Percentiles rank a stretch among this genome's conserved stretches.
phyloP scores from a whole-genome alignment of 768 basidiomycete species.

The Leccinum ochraceum region DNA sequence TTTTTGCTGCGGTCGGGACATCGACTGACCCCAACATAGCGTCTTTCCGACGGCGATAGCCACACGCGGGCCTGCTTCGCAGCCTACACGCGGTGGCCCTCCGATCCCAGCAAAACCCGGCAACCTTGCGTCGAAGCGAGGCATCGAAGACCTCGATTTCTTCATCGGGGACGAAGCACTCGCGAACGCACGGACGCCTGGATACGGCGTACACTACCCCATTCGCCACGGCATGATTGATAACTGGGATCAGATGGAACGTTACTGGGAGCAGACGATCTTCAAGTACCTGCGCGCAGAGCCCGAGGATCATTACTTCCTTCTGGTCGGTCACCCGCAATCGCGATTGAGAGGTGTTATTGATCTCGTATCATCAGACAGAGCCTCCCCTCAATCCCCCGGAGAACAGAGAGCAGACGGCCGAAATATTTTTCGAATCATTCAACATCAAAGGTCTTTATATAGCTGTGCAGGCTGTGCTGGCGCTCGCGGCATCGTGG shows the following conservation, averaged over 20 bases:
- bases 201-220: constrained; percentile 93
- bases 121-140: constrained; percentile 93
- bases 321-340: constrained; percentile 64
- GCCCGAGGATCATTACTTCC: constrained; percentile 98
- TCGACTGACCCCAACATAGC: constrained; percentile 38
- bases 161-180: constrained; percentile 99
- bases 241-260: constrained; percentile 98
- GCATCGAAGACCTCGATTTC: constrained; percentile 98
- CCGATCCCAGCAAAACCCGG: constrained; percentile 83
- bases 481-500: constrained; percentile 98
- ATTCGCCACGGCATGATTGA: constrained; percentile 98
- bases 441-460: constrained; percentile 99
- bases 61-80: constrained; percentile 67
- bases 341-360: not conserved
- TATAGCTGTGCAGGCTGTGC: constrained; percentile 98
- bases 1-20: constrained; percentile 4
- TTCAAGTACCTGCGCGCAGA: constrained; percentile 99
- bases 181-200: constrained; percentile 91
- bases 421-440: constrained; percentile 99
- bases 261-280: constrained; percentile 99
- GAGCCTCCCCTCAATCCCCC: constrained; percentile 98
- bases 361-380: constrained; percentile 57
- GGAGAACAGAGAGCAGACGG: constrained; percentile 98
- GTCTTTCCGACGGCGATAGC: constrained; percentile 99
- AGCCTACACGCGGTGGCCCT: constrained; percentile 65